Conservation (phyloP, 768 basidiomycete genomes). For the Tremella yokohamensis region DNA sequence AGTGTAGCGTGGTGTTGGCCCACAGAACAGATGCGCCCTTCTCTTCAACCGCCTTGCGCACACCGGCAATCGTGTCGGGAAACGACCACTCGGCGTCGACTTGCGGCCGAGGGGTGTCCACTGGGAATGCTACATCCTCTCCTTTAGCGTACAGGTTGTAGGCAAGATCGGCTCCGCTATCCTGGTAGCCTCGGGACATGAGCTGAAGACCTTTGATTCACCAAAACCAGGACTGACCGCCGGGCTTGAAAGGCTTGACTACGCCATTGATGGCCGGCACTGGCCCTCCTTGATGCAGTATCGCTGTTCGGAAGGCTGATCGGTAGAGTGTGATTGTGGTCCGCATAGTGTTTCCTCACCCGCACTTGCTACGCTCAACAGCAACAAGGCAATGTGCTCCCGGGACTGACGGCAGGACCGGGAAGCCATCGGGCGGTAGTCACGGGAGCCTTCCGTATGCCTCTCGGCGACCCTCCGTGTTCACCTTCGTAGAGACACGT, state of each 20-base stretch:
- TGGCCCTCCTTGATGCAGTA: slow-evolving; percentile 30
- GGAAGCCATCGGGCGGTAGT: no score
- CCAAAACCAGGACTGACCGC: slow-evolving; percentile 18
- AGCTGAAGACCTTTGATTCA: neutral
- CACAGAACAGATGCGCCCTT: slow-evolving; percentile 39
- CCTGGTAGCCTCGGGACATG: slow-evolving; percentile 32
- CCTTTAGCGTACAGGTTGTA: slow-evolving; percentile 21
- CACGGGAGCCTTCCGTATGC: no score
- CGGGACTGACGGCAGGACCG: no score
- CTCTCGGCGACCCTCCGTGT: no score
- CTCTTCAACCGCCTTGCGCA: slow-evolving; percentile 27
- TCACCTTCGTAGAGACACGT: no score
- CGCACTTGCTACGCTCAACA: no score
- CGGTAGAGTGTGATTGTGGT: no score
- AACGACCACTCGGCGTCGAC: slow-evolving; percentile 37
- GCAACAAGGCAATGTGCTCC: no score
- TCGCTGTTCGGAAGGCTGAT: slow-evolving; percentile 11
- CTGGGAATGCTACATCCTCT: slow-evolving; percentile 19
- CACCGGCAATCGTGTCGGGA: slow-evolving; percentile 37
- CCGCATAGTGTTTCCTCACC: no score
- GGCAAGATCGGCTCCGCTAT: slow-evolving; percentile 41
- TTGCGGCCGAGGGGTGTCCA: slow-evolving; percentile 8
- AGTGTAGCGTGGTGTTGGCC: slow-evolving; percentile 40
- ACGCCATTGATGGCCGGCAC: slow-evolving; percentile 35
- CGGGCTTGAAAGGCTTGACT: slow-evolving; percentile 44